Conservation (phyloP, 352 stramenopile genomes). For the Peronospora belbahrii region DNA sequence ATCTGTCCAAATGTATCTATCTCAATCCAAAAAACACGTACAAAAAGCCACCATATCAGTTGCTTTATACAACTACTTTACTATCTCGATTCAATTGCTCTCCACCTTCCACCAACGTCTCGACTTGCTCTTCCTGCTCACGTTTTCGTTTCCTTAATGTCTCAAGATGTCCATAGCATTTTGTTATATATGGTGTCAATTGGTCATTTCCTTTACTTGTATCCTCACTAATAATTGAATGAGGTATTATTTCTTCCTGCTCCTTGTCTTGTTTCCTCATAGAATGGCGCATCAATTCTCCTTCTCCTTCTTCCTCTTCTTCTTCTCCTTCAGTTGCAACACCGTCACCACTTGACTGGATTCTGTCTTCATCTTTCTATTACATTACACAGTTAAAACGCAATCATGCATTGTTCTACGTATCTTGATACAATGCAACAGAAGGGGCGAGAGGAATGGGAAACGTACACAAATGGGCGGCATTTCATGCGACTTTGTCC, state of each 20-base stretch:
- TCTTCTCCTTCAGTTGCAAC: conserved; percentile 30
- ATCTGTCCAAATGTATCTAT: conserved; percentile 37
- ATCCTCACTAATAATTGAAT: conserved; percentile 6
- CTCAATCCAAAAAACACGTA: background rate
- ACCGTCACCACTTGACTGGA: conserved; percentile 21
- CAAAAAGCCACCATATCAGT: conserved; percentile 6
- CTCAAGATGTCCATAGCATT: conserved; percentile 33
- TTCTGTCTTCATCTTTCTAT: conserved; percentile 19
- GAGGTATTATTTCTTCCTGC: background rate
- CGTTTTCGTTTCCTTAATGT: conserved; percentile 44
- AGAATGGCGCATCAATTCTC: conserved; percentile 1
- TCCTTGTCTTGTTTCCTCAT: conserved; percentile 1
- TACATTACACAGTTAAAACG: background rate
- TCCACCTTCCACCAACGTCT: conserved; percentile 42
- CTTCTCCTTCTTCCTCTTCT: conserved; percentile 25
- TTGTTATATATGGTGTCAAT: conserved; percentile 34
- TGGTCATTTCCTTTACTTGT: conserved; percentile 7
- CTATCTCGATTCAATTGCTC: too few relatives aligned
- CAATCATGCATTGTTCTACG: too few relatives aligned
- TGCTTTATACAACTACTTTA: too few relatives aligned
- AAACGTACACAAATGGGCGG: conserved; percentile 10
- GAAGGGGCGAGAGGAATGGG: too few relatives aligned
- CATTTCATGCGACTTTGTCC: conserved; percentile 24
- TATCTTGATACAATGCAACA: too few relatives aligned
- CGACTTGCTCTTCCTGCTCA: conserved; percentile 48